Percentiles rank a stretch among this genome's conserved stretches.
phyloP scores from a whole-genome alignment of 225 moss, liverwort and hornwort species.

The Polytrichum formosum region DNA sequence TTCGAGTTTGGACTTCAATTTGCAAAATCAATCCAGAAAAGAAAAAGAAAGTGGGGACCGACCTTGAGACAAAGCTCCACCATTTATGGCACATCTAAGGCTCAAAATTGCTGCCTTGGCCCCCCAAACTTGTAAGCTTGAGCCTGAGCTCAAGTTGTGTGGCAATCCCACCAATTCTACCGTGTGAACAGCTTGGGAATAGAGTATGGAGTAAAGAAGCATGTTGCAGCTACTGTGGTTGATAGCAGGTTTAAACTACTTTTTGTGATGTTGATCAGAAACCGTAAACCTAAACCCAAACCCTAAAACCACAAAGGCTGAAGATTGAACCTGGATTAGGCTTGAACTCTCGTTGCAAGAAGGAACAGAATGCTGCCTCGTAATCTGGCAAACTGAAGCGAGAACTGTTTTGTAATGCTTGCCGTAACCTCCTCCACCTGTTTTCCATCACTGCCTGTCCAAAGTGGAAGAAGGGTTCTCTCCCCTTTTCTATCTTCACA shows the following conservation, averaged over 20 bases:
- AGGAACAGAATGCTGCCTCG: constrained; percentile 27
- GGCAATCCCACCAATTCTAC: background rate
- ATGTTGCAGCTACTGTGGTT: background rate
- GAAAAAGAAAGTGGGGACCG: no score
- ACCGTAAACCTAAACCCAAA: no score
- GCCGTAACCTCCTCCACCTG: constrained; percentile 32
- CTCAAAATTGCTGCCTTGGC: no score
- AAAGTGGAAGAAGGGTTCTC: constrained; percentile 40
- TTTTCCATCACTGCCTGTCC: constrained; percentile 44
- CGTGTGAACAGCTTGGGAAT: background rate
- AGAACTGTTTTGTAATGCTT: constrained; percentile 15
- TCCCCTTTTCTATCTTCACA: background rate
- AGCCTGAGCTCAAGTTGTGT: background rate
- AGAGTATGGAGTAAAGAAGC: background rate
- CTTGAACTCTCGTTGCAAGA: constrained; percentile 24
- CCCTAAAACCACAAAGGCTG: background rate
- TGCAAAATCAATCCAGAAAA: background rate
- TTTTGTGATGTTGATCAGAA: no score
- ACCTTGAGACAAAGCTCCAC: no score
- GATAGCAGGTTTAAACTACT: background rate
- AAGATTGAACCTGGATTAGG: constrained; percentile 40
- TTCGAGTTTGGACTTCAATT: no score
- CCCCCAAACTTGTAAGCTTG: no score
- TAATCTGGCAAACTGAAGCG: constrained; percentile 31
- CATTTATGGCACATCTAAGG: no score